phyloP scores from a whole-genome alignment of 2,329 filamentous ascomycete species.

The Trichoderma harzianum region DNA sequence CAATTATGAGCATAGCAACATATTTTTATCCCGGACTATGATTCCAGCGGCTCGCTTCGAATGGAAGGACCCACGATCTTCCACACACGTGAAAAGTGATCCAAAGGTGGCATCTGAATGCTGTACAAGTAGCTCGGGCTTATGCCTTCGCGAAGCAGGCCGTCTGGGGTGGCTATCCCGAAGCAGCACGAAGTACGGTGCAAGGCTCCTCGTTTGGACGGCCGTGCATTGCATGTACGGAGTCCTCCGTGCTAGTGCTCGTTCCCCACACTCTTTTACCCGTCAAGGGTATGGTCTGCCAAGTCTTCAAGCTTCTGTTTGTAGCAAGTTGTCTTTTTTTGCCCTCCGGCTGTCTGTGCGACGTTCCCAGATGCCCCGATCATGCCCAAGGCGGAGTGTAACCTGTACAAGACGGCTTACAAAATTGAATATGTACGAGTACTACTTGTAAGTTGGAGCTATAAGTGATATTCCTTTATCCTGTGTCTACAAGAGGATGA shows the following conservation, averaged over 20 bases:
- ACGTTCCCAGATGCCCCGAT: background rate
- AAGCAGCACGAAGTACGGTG: constrained; percentile 12
- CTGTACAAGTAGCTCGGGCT: constrained; percentile 3
- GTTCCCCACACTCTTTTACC: constrained; percentile 14
- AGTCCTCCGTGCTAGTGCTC: background rate
- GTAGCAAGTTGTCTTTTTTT: background rate
- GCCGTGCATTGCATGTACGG: constrained; percentile 15
- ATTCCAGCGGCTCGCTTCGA: background rate
- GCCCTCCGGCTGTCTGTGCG: background rate
- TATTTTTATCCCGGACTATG: background rate
- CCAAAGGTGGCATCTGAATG: background rate
- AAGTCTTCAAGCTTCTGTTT: constrained; percentile 6
- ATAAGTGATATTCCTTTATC: background rate
- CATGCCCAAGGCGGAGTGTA: background rate
- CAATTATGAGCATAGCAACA: background rate
- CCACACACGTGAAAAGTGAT: constrained; percentile 7
- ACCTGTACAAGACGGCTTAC: background rate
- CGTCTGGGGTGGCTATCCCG: constrained; percentile 2
- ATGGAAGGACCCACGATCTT: background rate
- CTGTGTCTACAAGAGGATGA: background rate
- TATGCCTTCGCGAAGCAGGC: constrained; percentile 10
- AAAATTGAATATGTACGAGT: background rate
- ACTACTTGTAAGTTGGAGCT: background rate
- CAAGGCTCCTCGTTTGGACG: constrained; percentile 13
- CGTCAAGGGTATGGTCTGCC: background rate